These are phyloP conservation scores for Calocybe indica DNA, from an alignment of 768 basidiomycete genomes.

Conservation along the genomic window DNA sequence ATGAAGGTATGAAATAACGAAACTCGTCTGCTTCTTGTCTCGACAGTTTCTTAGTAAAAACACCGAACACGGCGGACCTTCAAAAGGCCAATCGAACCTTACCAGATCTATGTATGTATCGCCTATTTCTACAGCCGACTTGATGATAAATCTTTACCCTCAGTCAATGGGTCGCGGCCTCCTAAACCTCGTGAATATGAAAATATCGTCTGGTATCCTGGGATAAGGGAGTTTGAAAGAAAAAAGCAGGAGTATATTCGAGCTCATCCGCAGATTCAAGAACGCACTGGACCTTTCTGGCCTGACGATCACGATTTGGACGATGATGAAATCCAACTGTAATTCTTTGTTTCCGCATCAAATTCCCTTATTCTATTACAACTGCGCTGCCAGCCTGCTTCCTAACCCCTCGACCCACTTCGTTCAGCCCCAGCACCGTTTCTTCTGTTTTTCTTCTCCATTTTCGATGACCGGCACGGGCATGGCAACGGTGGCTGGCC, in stretches of 20 bases:
- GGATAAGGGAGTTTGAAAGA: not conserved
- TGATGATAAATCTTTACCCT: not conserved
- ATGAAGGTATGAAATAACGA: not conserved
- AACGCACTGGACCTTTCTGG: not conserved
- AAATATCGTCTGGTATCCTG: not conserved
- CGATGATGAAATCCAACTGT: not conserved
- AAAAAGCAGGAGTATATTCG: not conserved
- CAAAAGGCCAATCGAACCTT: not conserved
- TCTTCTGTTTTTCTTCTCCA: no score
- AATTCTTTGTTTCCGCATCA: no score
- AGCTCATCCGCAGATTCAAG: not conserved
- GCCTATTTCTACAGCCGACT: not conserved
- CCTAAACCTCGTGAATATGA: not conserved
- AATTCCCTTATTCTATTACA: no score
- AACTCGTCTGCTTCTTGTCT: not conserved
- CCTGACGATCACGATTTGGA: not conserved
- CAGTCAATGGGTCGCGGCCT: not conserved
- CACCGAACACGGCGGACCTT: not conserved
- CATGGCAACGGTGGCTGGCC: slow-evolving; percentile 18
- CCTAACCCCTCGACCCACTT: no score
- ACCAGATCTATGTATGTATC: not conserved
- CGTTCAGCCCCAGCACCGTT: no score
- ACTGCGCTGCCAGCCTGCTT: no score
- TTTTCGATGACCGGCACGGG: no score
- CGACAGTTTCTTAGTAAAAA: not conserved